A percentile compares a stretch with the other conserved stretches of the same genome.
Conservation (phyloP, 2,329 filamentous ascomycete genomes). For the Dryadomyces quercivorus region DNA sequence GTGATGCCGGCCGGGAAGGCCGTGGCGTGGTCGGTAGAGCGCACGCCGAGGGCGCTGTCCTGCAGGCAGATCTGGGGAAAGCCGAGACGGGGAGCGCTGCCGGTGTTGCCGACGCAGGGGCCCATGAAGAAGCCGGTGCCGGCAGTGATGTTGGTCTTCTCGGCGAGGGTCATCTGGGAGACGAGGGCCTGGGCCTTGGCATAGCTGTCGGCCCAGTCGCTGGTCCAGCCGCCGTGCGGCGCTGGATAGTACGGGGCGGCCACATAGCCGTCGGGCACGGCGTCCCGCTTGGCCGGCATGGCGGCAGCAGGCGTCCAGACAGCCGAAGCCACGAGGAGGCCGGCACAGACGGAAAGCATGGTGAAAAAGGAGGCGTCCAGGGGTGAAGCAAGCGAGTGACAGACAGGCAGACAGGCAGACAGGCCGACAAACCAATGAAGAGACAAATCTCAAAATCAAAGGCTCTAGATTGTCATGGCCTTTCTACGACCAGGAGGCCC, state of each 20-base stretch:
- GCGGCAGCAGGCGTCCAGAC: slow-evolving; percentile 10
- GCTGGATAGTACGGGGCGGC: slow-evolving; percentile 58
- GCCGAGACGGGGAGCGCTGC: slow-evolving; percentile 55
- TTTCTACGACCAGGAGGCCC: too few relatives aligned
- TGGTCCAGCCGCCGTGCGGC: slow-evolving; percentile 58
- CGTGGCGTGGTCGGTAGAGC: slow-evolving; percentile 61
- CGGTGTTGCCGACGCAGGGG: slow-evolving; percentile 65
- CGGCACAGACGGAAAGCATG: neutral
- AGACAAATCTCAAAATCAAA: too few relatives aligned
- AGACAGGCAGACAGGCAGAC: too few relatives aligned
- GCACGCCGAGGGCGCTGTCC: slow-evolving; percentile 59
- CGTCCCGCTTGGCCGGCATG: slow-evolving; percentile 15
- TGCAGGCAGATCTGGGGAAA: slow-evolving; percentile 62
- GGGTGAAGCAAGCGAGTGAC: neutral
- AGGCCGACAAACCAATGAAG: too few relatives aligned
- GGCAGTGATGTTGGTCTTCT: slow-evolving; percentile 67
- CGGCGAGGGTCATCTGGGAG: slow-evolving; percentile 63
- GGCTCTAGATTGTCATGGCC: too few relatives aligned
- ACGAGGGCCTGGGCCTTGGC: slow-evolving; percentile 56
- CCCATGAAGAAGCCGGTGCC: slow-evolving; percentile 64
- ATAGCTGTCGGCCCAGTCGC: slow-evolving; percentile 59
- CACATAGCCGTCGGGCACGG: slow-evolving; percentile 23
- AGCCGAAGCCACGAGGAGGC: neutral
- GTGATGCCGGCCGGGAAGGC: slow-evolving; percentile 74
- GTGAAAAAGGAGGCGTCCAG: neutral